Evolutionary conservation across 2,329 filamentous ascomycete species (phyloP).

Genomic region (Chaetoscypha palmicola): DNA sequence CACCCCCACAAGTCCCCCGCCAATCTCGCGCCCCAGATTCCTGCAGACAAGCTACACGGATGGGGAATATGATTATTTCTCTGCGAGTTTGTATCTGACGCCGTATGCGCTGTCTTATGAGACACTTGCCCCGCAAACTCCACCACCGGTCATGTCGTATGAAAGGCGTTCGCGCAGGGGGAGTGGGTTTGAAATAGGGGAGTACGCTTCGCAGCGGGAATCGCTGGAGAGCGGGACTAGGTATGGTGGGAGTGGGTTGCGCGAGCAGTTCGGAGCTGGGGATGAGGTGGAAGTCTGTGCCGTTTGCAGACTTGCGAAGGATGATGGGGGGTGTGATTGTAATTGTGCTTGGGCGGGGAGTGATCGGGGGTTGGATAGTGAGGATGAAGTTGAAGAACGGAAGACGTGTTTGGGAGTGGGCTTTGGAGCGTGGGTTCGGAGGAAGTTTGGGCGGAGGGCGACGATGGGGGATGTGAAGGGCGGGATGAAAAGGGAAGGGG

Average conservation of each 20-base stretch:
- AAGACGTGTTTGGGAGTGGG: not conserved
- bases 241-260: not conserved
- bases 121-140: not conserved
- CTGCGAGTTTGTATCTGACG: conserved; percentile 1
- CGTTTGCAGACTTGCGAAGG: not conserved
- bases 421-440: not conserved
- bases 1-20: not conserved
- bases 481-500: not conserved
- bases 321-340: not conserved
- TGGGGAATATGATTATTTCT: conserved; percentile 5
- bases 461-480: too few relatives aligned
- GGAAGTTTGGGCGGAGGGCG: not conserved
- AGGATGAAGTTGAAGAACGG: not conserved
- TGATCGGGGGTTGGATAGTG: not conserved
- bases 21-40: not conserved
- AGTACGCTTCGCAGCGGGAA: not conserved
- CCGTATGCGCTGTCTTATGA: not conserved
- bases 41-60: not conserved
- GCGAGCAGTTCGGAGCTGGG: not conserved
- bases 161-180: not conserved
- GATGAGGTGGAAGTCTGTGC: not conserved
- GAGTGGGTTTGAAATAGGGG: not conserved
- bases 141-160: not conserved
- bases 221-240: not conserved
- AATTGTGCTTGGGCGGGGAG: not conserved